Percentiles rank a stretch among this genome's conserved stretches.
Conservation (phyloP, 371 early-diverging fungal species). For the Capniomyces stellatus region DNA sequence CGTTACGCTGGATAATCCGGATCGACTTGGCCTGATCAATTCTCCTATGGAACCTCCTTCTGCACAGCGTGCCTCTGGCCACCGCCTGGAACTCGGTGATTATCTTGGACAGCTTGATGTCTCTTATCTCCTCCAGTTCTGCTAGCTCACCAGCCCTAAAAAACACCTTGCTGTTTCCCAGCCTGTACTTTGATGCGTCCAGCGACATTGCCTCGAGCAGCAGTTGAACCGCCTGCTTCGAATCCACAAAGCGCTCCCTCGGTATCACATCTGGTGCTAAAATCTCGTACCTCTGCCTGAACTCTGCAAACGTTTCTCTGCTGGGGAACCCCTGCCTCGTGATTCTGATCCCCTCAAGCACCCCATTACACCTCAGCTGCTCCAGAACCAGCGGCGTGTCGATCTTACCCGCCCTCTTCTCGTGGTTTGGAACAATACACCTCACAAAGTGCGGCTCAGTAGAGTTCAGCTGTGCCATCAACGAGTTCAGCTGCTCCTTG, state of each 20-base stretch:
- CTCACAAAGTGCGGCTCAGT: constrained; percentile 99
- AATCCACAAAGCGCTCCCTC: constrained; percentile 71
- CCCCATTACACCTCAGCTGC: constrained; percentile 98
- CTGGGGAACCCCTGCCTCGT: constrained; percentile 97
- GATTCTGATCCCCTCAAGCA: constrained; percentile 98
- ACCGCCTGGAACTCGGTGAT: constrained; percentile 75
- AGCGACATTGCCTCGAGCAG: constrained; percentile 54
- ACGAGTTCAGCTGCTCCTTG: constrained; percentile 76
- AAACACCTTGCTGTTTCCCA: constrained; percentile 95
- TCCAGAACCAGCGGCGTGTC: constrained; percentile 75
- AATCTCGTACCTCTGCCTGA: constrained; percentile 89
- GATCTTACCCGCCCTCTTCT: constrained; percentile 75
- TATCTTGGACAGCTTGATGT: constrained; percentile 59
- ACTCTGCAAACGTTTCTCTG: constrained; percentile 84
- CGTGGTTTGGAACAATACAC: constrained; percentile 97
- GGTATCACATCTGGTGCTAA: constrained; percentile 56
- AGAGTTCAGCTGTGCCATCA: constrained; percentile 81
- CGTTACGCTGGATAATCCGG: constrained; percentile 77
- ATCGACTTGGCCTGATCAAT: constrained; percentile 73
- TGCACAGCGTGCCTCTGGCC: constrained; percentile 65
- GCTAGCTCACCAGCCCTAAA: constrained; percentile 97
- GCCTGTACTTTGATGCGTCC: constrained; percentile 61
- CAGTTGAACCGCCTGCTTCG: constrained; percentile 57
- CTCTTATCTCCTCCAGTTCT: constrained; percentile 90
- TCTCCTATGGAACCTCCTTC: constrained; percentile 44